Evolutionary conservation across 2,329 filamentous ascomycete genomes (phyloP).

Genomic region (Aspergillus pseudoglaucus): DNA sequence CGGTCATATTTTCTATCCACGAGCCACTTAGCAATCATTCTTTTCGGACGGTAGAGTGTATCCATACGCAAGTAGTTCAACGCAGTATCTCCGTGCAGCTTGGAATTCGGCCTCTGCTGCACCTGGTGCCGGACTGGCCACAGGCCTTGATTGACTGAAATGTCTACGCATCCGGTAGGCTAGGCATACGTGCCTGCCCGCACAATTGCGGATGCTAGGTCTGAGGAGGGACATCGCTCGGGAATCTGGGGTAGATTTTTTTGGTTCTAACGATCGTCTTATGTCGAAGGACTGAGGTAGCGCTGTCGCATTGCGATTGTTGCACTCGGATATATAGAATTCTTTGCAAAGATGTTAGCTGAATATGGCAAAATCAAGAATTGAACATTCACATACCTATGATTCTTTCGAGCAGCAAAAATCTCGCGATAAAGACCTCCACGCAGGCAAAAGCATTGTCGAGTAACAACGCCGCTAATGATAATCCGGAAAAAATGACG

Average conservation of each 20-base stretch:
- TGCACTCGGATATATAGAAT: not conserved
- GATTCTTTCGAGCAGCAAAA: not conserved
- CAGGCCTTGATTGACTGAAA: constrained; percentile 18
- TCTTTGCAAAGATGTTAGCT: not conserved
- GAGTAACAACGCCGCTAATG: not conserved
- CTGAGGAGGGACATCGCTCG: constrained; percentile 16
- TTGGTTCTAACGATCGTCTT: not conserved
- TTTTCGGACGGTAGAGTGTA: not conserved
- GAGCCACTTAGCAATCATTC: constrained; percentile 1
- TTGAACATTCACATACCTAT: not conserved
- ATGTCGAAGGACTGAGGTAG: too few species aligned
- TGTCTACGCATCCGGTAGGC: constrained; percentile 2
- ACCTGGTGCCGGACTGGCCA: constrained; percentile 13
- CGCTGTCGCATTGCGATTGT: not conserved
- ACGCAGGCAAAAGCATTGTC: not conserved
- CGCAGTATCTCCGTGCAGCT: constrained; percentile 52
- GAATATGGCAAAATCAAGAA: not conserved
- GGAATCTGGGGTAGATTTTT: not conserved
- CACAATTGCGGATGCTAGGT: constrained; percentile 13
- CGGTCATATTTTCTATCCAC: constrained; percentile 72
- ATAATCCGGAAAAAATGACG: constrained; percentile 15
- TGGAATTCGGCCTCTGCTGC: constrained; percentile 44
- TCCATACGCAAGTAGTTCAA: constrained; percentile 49
- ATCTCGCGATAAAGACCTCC: too few species aligned
- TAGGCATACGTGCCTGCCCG: constrained; percentile 10